These are phyloP conservation scores for Mimosa pudica DNA, from an alignment of 306 rosid species.

Conservation along the genomic window DNA sequence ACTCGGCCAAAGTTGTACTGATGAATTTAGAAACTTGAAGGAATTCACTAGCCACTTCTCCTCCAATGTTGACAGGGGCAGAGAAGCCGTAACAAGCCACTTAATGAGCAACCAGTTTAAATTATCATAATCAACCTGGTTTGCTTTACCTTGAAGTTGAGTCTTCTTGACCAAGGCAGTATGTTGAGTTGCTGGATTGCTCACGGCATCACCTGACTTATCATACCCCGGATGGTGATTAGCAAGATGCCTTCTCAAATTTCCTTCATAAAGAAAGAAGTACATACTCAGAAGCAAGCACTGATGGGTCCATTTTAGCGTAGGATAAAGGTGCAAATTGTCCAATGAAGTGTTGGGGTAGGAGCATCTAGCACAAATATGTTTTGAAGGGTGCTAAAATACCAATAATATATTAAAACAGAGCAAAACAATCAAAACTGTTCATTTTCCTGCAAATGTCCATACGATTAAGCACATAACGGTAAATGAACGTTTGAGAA, in stretches of 20 bases:
- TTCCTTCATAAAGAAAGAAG: slow-evolving; percentile 58
- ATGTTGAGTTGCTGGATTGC: slow-evolving; percentile 54
- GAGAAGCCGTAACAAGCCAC: slow-evolving; percentile 84
- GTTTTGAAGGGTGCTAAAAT: no score
- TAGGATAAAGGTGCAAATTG: no score
- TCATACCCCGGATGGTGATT: slow-evolving; percentile 97
- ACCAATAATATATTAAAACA: no score
- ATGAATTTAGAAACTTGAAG: slow-evolving; percentile 82
- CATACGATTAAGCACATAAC: no score
- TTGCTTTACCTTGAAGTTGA: slow-evolving; percentile 66
- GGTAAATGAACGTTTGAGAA: no score
- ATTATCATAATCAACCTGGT: slow-evolving; percentile 81
- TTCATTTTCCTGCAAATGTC: no score
- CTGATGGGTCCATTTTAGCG: neutral
- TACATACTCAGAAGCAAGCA: slow-evolving; percentile 10
- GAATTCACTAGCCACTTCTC: slow-evolving; percentile 86
- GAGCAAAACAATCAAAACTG: no score
- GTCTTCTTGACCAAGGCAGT: slow-evolving; percentile 55
- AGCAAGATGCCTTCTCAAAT: slow-evolving; percentile 90
- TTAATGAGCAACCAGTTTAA: slow-evolving; percentile 88
- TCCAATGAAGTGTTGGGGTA: no score
- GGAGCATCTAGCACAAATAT: no score
- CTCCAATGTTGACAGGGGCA: slow-evolving; percentile 86
- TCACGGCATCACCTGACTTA: slow-evolving; percentile 65
- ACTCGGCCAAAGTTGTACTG: slow-evolving; percentile 81